Percentiles rank a stretch among this genome's conserved stretches.
These are phyloP conservation scores for Calonectria hawksworthii DNA, from an alignment of 2,329 filamentous ascomycete genomes.

Conservation along the genomic window DNA sequence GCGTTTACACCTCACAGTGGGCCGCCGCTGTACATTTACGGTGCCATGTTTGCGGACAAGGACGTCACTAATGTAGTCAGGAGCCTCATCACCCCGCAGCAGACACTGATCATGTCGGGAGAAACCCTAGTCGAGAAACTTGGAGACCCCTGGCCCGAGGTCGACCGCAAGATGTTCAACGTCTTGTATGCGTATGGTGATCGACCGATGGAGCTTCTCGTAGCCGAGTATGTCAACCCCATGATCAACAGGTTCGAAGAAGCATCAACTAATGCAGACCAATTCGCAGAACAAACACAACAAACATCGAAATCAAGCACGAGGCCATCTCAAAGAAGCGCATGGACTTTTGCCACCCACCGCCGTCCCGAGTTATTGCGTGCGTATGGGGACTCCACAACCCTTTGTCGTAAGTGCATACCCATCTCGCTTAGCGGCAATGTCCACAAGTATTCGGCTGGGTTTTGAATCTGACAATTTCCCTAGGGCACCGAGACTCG, in stretches of 20 bases:
- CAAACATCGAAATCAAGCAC: slow-evolving; percentile 29
- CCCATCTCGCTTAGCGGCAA: neutral
- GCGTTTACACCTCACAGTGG: neutral
- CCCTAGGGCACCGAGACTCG: slow-evolving; percentile 10
- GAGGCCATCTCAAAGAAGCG: slow-evolving; percentile 30
- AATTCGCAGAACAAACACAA: slow-evolving; percentile 2
- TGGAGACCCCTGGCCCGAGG: slow-evolving; percentile 29
- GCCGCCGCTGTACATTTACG: slow-evolving; percentile 23
- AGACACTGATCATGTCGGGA: slow-evolving; percentile 13
- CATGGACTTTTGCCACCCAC: slow-evolving; percentile 27
- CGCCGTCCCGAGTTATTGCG: slow-evolving; percentile 23
- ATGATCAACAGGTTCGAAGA: neutral
- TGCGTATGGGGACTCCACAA: slow-evolving; percentile 24
- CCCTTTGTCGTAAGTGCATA: slow-evolving; percentile 25
- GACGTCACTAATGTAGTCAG: slow-evolving; percentile 22
- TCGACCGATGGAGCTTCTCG: slow-evolving; percentile 29
- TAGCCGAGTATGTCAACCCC: slow-evolving; percentile 12
- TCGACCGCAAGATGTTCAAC: slow-evolving; percentile 27
- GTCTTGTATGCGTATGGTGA: slow-evolving; percentile 27
- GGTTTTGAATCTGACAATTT: neutral
- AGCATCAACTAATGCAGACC: neutral
- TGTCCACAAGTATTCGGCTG: too few relatives aligned
- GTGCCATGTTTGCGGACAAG: slow-evolving; percentile 28
- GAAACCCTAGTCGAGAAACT: slow-evolving; percentile 15
- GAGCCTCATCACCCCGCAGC: slow-evolving; percentile 13